A percentile compares a stretch with the other conserved stretches of the same genome.
phyloP scores from a whole-genome alignment of 2,329 filamentous ascomycete genomes.

The Pseudogymnoascus sp. region DNA sequence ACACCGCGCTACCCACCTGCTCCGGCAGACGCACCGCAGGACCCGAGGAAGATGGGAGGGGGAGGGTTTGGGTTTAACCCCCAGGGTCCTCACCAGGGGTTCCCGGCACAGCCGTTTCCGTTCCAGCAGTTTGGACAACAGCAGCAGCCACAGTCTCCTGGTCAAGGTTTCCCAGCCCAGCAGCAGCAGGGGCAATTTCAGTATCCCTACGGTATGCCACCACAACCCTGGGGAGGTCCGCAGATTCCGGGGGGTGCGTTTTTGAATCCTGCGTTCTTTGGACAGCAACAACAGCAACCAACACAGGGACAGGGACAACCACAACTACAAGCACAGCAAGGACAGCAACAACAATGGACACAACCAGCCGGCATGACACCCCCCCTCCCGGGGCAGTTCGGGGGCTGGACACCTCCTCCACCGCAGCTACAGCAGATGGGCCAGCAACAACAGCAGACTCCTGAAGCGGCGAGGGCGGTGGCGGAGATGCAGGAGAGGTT shows the following conservation, averaged over 20 bases:
- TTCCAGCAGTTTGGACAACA: conserved; percentile 21
- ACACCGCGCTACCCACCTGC: conserved; percentile 19
- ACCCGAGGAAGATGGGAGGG: conserved; percentile 16
- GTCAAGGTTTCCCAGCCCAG: conserved; percentile 9
- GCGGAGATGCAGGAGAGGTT: not conserved
- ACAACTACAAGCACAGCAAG: conserved; percentile 24
- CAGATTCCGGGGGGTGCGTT: conserved; percentile 35
- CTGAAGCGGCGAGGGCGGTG: not conserved
- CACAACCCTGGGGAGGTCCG: conserved; percentile 34
- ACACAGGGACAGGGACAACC: conserved; percentile 9
- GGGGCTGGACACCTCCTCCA: not conserved
- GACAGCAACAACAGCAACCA: conserved; percentile 35
- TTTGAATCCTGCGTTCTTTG: conserved; percentile 51
- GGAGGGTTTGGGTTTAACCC: not conserved
- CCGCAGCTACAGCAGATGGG: not conserved
- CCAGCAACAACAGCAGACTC: not conserved
- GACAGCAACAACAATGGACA: conserved; percentile 24
- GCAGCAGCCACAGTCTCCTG: conserved; percentile 14
- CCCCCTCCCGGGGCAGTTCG: not conserved
- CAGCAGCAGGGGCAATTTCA: conserved; percentile 34
- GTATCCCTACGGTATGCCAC: conserved; percentile 33
- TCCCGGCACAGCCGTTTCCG: not conserved
- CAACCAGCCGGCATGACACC: not conserved
- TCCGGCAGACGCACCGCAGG: conserved; percentile 13
- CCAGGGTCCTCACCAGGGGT: not conserved